phyloP scores from a whole-genome alignment of 768 basidiomycete species.

The Crassisporium funariophilum region DNA sequence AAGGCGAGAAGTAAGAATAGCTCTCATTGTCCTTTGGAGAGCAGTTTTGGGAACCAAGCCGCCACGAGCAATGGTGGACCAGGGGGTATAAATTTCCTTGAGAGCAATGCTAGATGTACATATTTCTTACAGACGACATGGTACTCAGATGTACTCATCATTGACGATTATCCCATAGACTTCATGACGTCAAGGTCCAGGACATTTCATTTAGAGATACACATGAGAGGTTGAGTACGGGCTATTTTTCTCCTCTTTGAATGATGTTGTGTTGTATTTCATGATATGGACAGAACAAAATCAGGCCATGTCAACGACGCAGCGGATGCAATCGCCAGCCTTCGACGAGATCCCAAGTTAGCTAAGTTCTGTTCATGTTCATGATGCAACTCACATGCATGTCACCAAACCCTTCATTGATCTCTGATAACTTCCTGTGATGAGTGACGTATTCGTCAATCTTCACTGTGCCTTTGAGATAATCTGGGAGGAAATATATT shows the following conservation, averaged over 20 bases:
- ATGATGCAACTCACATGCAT: conserved; percentile 87
- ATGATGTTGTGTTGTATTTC: too few species aligned
- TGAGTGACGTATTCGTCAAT: conserved; percentile 98
- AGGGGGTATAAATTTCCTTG: conserved; percentile 39
- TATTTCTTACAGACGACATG: conserved; percentile 1
- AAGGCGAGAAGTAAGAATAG: conserved; percentile 65
- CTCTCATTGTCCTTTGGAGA: conserved; percentile 68
- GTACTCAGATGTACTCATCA: conserved; percentile 1
- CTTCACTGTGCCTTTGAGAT: conserved; percentile 78
- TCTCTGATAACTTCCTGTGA: conserved; percentile 67
- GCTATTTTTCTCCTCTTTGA: too few species aligned
- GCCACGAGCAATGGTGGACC: conserved; percentile 49
- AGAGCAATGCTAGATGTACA: too few species aligned
- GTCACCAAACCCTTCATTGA: conserved; percentile 88
- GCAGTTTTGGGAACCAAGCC: conserved; percentile 63
- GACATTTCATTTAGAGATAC: too few species aligned
- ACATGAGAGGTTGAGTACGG: too few species aligned
- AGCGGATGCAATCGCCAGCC: conserved; percentile 90
- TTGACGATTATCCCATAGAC: neutral
- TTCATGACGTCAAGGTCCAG: neutral
- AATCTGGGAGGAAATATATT: conserved; percentile 54
- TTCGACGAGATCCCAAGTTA: conserved; percentile 27
- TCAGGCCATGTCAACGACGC: conserved; percentile 89
- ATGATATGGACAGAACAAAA: too few species aligned
- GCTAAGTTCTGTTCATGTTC: neutral